A percentile compares a stretch with the other conserved stretches of the same genome.
Evolutionary conservation across 2,329 filamentous ascomycete species (phyloP).

Genomic region (Phyllosticta capitalensis): DNA sequence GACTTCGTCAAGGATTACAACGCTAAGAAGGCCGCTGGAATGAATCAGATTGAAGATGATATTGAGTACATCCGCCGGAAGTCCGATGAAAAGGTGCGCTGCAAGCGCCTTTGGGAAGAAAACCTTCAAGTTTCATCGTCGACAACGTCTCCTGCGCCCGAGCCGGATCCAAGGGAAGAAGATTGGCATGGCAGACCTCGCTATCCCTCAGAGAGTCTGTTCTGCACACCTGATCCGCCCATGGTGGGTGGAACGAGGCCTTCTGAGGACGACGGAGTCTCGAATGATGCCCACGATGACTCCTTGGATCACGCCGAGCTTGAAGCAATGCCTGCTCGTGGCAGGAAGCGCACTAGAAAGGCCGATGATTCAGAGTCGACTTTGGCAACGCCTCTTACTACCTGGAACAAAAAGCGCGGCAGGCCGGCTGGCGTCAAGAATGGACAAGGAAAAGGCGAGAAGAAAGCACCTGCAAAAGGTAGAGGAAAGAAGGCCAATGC

Average conservation of each 20-base stretch:
- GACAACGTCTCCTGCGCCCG: neutral
- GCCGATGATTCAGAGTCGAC: neutral
- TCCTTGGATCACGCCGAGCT: neutral
- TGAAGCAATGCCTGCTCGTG: neutral
- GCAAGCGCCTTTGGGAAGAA: conserved; percentile 10
- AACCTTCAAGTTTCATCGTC: too few relatives aligned
- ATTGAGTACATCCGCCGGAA: conserved; percentile 13
- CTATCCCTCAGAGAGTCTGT: neutral
- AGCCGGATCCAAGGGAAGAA: neutral
- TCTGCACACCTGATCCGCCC: neutral
- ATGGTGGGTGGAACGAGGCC: neutral
- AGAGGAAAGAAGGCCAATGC: conserved; percentile 14
- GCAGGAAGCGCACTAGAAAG: neutral
- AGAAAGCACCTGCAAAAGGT: neutral
- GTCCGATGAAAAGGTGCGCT: neutral
- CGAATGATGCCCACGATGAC: neutral
- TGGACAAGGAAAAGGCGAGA: neutral
- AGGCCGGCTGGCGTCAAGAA: neutral
- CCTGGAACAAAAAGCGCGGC: neutral
- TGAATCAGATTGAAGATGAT: neutral
- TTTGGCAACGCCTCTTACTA: neutral
- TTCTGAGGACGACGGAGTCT: neutral
- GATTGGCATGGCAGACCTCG: neutral
- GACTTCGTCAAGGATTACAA: neutral
- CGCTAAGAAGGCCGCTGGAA: neutral